phyloP scores from a whole-genome alignment of 495 filamentous ascomycete species.

The Trypethelium eluteriae region DNA sequence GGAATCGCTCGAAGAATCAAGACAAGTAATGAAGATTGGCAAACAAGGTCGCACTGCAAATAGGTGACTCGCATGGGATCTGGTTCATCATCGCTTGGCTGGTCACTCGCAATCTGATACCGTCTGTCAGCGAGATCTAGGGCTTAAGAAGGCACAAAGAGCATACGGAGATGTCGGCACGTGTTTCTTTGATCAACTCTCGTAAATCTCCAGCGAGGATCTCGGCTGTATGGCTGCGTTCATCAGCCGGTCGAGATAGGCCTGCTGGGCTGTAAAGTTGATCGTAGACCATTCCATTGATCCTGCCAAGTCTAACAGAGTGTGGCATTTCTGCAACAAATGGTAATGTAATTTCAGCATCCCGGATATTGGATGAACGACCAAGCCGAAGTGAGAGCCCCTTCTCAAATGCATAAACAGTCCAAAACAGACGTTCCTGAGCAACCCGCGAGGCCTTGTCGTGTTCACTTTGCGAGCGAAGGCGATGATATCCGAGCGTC shows the following conservation, averaged over 20 bases:
- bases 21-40: conserved; percentile 26
- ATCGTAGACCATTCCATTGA: conserved; percentile 53
- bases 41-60: conserved; percentile 26
- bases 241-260: conserved; percentile 41
- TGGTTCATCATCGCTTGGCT: not conserved
- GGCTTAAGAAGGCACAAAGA: not conserved
- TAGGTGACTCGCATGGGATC: conserved; percentile 20
- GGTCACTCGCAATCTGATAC: not conserved
- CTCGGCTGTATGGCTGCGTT: conserved; percentile 29
- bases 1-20: conserved; percentile 28
- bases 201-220: not conserved
- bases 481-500: conserved; percentile 25
- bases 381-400: conserved; percentile 26
- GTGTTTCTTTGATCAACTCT: not conserved
- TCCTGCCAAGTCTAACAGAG: conserved; percentile 48
- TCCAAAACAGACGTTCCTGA: conserved; percentile 26
- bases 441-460: conserved; percentile 10
- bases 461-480: not conserved
- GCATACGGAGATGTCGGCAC: not conserved
- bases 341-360: conserved; percentile 34
- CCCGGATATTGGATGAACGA: conserved; percentile 25
- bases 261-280: conserved; percentile 55
- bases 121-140: not conserved
- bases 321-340: conserved; percentile 31
- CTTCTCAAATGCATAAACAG: conserved; percentile 25